Base-by-base conservation (phyloP, 139 green algal species). In the Pleodorina starrii region DNA sequence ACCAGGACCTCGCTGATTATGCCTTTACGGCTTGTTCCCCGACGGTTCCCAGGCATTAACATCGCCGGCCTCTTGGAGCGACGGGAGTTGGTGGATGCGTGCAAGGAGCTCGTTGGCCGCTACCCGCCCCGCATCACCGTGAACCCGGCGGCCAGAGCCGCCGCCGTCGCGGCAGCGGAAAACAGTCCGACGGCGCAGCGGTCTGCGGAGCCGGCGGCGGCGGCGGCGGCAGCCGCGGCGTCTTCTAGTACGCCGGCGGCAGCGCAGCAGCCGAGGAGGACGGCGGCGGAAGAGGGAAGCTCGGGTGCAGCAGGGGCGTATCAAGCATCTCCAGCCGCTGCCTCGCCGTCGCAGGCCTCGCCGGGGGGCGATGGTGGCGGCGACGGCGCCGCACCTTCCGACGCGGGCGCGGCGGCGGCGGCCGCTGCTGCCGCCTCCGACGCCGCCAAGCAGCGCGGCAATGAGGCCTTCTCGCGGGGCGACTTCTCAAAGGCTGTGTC, bases 401-500 rank as follows among this genome's bases (percentile, higher is more conserved):
- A 36, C 17, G 73, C 21, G 16, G 73, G 5, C 27, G 86, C 60
- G 63, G 60, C 48, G 60, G 54, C 43, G 27, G 54, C 71, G 1
- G 68, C 66, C n/a, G 83, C 83, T 32, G 68, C 42, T 5, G 43
- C 35, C 43, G 85, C 69, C 32, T 60, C 51, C 25, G 89, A 88
- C 40, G 84, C 87, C 32, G 90, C 92, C 29, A 90, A 91, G 75
- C 16, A 88, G 57, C 90, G 91, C 46, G 93, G 93, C 57, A 95
- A 95, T 80, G 85, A 88, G 48, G 86, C 89, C 17, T 95, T 93
- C 75, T 57, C 35, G 0, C 38, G 36, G 0, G 87, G 87, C 16
- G 90, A 95, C 40, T 94, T 89, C 80, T 2, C 40, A 40, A 94
- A 93, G 87, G 93, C 93, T 0, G 85, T 91, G 27, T 85, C 89